These are phyloP conservation scores for Sporobolus alterniflorus DNA, from an alignment of 202 grass and related monocot species.

Conservation along the genomic window DNA sequence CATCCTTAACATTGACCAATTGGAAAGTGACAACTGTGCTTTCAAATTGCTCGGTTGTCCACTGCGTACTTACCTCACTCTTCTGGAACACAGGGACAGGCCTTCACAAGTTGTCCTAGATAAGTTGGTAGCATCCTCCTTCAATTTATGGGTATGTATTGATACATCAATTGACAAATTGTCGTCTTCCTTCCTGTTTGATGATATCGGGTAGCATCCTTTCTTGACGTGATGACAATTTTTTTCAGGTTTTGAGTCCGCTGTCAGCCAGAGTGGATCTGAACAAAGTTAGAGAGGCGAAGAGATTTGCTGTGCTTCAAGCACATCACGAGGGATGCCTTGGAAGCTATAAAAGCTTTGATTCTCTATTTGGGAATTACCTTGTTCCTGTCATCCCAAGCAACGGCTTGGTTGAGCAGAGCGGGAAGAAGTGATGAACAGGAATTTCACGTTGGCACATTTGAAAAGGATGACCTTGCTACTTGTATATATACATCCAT, in stretches of 20 bases:
- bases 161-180: slow-evolving; percentile 23
- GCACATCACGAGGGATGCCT: slow-evolving; percentile 81
- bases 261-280: slow-evolving; percentile 50
- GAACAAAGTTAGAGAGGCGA: slow-evolving; percentile 69
- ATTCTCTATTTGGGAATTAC: slow-evolving; percentile 86
- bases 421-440: slow-evolving; percentile 9
- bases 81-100: slow-evolving; percentile 47
- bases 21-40: neutral
- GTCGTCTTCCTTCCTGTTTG: slow-evolving; percentile 8
- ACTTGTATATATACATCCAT: neutral
- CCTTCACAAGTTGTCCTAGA: slow-evolving; percentile 44
- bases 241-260: slow-evolving; percentile 51
- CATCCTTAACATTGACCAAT: neutral
- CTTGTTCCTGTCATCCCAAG: slow-evolving; percentile 84
- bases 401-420: slow-evolving; percentile 35
- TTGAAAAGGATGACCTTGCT: neutral
- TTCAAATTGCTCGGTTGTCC: neutral
- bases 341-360: slow-evolving; percentile 84
- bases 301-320: slow-evolving; percentile 69
- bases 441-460: neutral
- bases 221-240: slow-evolving; percentile 25
- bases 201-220: slow-evolving; percentile 21
- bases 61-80: neutral
- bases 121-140: slow-evolving; percentile 43
- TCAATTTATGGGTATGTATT: slow-evolving; percentile 40